A percentile compares a stretch with the other conserved stretches of the same genome.
phyloP scores from a whole-genome alignment of 768 basidiomycete species.

The Lanmaoa pseudosensibilis region DNA sequence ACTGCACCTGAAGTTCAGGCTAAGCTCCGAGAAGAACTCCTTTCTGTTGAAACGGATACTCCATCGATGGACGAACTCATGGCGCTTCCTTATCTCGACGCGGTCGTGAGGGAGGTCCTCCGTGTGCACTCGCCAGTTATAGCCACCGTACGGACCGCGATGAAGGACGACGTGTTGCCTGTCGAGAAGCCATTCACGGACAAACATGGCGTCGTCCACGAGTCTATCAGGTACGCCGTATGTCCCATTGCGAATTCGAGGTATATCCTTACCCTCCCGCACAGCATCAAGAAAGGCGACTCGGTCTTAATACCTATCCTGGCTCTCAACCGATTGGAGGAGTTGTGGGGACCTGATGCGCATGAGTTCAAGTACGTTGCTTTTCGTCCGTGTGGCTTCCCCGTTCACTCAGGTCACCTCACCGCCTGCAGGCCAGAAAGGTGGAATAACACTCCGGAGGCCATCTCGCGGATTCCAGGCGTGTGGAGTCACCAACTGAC shows the following conservation, averaged over 20 bases:
- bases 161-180: constrained; percentile 54
- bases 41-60: too few species aligned
- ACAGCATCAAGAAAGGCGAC: constrained; percentile 45
- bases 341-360: constrained; percentile 64
- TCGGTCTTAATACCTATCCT: constrained; percentile 43
- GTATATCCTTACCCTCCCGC: neutral
- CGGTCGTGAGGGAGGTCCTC: too few species aligned
- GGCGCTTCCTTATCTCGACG: too few species aligned
- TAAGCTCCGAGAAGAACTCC: too few species aligned
- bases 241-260: too few species aligned
- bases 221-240: too few species aligned
- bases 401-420: neutral
- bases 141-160: constrained; percentile 31
- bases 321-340: constrained; percentile 31
- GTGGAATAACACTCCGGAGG: constrained; percentile 52
- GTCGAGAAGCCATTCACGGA: constrained; percentile 22
- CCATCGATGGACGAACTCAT: too few species aligned
- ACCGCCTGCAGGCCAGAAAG: constrained; percentile 53
- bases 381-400: neutral
- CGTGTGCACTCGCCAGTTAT: too few species aligned
- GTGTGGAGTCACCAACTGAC: constrained; percentile 59
- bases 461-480: constrained; percentile 49
- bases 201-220: too few species aligned
- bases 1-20: too few species aligned
- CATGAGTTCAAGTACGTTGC: constrained; percentile 52